A percentile compares a stretch with the other conserved stretches of the same genome.
phyloP scores from a whole-genome alignment of 129 eudicot species.

The Flaveria sonorensis region DNA sequence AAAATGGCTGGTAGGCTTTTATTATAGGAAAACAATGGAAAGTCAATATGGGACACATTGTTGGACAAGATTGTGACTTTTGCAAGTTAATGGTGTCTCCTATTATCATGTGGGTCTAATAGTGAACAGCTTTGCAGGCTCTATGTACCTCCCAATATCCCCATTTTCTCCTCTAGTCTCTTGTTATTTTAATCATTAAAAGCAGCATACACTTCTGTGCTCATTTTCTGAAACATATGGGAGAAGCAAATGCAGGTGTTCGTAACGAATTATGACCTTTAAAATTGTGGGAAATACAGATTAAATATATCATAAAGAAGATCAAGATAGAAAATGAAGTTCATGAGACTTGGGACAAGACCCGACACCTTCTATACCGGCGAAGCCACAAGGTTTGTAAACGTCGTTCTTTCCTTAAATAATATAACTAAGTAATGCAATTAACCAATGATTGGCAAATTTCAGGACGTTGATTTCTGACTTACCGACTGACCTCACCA shows the following conservation, averaged over 20 bases:
- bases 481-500: constrained; percentile 58
- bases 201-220: not conserved
- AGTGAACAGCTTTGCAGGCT: constrained; percentile 1
- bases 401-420: not conserved
- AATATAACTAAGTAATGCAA: not conserved
- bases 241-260: not conserved
- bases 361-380: constrained; percentile 82
- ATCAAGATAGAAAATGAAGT: constrained; percentile 59
- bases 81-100: constrained; percentile 27
- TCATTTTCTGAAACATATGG: constrained; percentile 1
- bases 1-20: constrained; percentile 28
- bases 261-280: not conserved
- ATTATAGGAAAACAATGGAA: constrained; percentile 23
- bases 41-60: constrained; percentile 28
- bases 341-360: constrained; percentile 78
- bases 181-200: constrained; percentile 17
- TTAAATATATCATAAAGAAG: constrained; percentile 19
- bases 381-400: constrained; percentile 66
- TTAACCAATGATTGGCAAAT: not conserved
- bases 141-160: not conserved
- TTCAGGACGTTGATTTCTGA: constrained; percentile 70
- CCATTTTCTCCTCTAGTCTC: not conserved
- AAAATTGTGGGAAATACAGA: constrained; percentile 10
- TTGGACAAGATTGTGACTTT: constrained; percentile 30
- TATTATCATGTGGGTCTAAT: constrained; percentile 10